Evolutionary conservation across 352 stramenopile genomes (phyloP).

Genomic region (Aphanomyces invadans): DNA sequence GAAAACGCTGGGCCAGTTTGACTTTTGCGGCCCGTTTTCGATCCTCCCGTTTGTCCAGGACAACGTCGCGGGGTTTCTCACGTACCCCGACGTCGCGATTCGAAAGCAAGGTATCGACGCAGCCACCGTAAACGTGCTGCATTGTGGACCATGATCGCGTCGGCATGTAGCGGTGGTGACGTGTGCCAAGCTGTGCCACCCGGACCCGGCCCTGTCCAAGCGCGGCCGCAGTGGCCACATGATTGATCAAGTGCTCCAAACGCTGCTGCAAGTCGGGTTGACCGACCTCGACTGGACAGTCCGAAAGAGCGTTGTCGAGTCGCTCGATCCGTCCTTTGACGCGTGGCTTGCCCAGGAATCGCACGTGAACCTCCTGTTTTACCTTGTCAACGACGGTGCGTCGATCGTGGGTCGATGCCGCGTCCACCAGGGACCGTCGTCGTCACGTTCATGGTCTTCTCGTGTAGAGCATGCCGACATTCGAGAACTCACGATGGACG

Average conservation of each 20-base stretch:
- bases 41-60: constrained; percentile 94
- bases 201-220: constrained; percentile 51
- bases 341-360: constrained; percentile 87
- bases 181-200: constrained; percentile 68
- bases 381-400: constrained; percentile 95
- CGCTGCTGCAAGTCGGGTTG: constrained; percentile 88
- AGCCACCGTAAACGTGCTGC: too few relatives aligned
- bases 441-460: constrained; percentile 14
- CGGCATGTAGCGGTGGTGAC: constrained; percentile 71
- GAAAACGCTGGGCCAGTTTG: constrained; percentile 90
- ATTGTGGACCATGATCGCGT: constrained; percentile 30
- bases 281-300: constrained; percentile 89
- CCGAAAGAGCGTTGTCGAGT: constrained; percentile 89
- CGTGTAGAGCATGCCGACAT: constrained; percentile 60
- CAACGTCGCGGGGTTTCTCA: constrained; percentile 89
- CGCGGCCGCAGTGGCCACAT: constrained; percentile 79
- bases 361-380: constrained; percentile 90
- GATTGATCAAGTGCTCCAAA: constrained; percentile 90
- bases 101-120: constrained; percentile 80
- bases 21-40: constrained; percentile 87
- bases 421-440: too few relatives aligned
- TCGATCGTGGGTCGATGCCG: too few relatives aligned
- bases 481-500: constrained; percentile 83
- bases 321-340: constrained; percentile 91
- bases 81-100: constrained; percentile 83